These are phyloP conservation scores for Aspergillus pseudonomiae DNA, from an alignment of 2,329 filamentous ascomycete species.

Conservation along the genomic window DNA sequence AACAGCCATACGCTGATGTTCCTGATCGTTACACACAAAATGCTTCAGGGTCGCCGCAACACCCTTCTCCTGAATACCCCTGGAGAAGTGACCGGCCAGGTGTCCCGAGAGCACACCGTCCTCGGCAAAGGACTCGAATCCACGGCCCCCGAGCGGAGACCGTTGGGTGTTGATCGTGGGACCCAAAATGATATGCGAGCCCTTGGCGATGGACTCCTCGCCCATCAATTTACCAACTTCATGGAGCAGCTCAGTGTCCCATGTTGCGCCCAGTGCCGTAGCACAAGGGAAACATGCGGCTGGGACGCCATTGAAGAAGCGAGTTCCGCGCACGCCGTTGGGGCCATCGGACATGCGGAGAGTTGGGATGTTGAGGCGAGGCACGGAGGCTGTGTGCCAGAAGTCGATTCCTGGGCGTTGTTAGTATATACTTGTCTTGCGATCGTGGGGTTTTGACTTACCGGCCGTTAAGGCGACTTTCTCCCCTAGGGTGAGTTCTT, in stretches of 20 bases:
- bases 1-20: conserved; percentile 49
- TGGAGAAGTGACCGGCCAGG: conserved; percentile 71
- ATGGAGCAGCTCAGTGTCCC: conserved; percentile 71
- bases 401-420: conserved; percentile 54
- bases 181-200: conserved; percentile 72
- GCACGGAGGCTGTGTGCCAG: conserved; percentile 69
- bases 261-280: conserved; percentile 76
- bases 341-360: conserved; percentile 71
- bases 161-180: conserved; percentile 82
- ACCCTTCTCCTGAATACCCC: conserved; percentile 71
- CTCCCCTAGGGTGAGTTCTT: conserved; percentile 58
- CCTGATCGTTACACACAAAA: conserved; percentile 52
- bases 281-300: conserved; percentile 80
- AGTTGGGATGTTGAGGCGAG: conserved; percentile 64
- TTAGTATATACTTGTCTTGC: background rate
- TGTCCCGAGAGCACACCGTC: conserved; percentile 77
- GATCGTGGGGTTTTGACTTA: conserved; percentile 22
- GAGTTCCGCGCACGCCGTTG: conserved; percentile 69
- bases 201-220: conserved; percentile 71
- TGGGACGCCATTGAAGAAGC: conserved; percentile 68
- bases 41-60: conserved; percentile 79
- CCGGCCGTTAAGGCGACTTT: conserved; percentile 53
- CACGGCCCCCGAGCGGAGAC: conserved; percentile 79
- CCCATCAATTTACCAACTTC: conserved; percentile 72
- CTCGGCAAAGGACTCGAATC: conserved; percentile 86